phyloP scores from a whole-genome alignment of 2,329 filamentous ascomycete genomes.

The Aspergillus sp. region DNA sequence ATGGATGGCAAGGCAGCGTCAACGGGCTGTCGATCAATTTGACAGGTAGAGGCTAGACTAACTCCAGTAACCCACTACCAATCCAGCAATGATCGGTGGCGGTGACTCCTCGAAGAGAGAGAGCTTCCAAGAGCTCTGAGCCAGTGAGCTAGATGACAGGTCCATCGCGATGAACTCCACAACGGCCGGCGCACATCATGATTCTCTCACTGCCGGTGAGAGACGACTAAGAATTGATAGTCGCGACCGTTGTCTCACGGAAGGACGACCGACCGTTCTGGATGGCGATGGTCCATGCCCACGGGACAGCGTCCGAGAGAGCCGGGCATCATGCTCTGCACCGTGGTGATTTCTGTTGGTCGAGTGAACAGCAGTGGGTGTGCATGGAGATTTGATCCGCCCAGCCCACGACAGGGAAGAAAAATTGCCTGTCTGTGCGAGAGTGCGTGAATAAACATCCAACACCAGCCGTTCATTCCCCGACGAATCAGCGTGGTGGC shows the following conservation, averaged over 20 bases:
- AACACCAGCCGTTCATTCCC: conserved; percentile 4
- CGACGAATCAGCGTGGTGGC: conserved; percentile 10
- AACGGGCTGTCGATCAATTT: conserved; percentile 4
- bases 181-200: conserved; percentile 1
- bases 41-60: neutral
- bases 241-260: conserved; percentile 14
- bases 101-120: too few relatives aligned
- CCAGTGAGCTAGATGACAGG: neutral
- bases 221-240: conserved; percentile 10
- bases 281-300: conserved; percentile 4
- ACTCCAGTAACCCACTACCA: too few relatives aligned
- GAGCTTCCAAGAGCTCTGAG: neutral
- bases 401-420: conserved; percentile 22
- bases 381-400: conserved; percentile 21
- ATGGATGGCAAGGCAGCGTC: neutral
- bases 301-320: conserved; percentile 1
- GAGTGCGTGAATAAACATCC: neutral
- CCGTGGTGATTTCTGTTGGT: neutral
- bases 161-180: conserved; percentile 1
- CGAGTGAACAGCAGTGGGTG: conserved; percentile 1
- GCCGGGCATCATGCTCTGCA: neutral
- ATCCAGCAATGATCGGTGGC: too few relatives aligned
- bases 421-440: conserved; percentile 1
- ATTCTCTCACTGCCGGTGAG: neutral
- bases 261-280: neutral